phyloP scores from a whole-genome alignment of 176 grass and related monocot species.

The Lolium rigidum region DNA sequence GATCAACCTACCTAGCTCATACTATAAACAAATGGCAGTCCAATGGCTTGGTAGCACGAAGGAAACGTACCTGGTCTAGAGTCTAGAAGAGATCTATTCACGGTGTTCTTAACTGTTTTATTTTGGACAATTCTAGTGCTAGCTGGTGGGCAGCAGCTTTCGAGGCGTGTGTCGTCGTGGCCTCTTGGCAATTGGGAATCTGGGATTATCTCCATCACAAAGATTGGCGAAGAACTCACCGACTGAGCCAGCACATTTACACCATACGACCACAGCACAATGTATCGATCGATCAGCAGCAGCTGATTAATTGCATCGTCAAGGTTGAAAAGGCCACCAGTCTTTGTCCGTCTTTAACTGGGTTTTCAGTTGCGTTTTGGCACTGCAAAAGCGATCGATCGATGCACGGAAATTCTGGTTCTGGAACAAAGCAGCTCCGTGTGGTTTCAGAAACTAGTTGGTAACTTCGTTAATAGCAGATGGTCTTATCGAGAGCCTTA shows the following conservation, averaged over 20 bases:
- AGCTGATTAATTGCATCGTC: not conserved
- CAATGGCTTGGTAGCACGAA: not conserved
- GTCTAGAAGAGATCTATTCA: not conserved
- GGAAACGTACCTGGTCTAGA: not conserved
- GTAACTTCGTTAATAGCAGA: too few relatives aligned
- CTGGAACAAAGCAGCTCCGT: not conserved
- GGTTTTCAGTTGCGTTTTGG: conserved; percentile 46
- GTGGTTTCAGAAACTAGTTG: not conserved
- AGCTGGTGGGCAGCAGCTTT: not conserved
- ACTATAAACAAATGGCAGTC: not conserved
- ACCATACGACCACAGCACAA: too few relatives aligned
- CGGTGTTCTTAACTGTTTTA: too few relatives aligned
- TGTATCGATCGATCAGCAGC: not conserved
- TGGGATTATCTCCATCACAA: not conserved
- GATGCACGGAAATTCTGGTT: not conserved
- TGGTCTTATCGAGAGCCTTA: conserved; percentile 19
- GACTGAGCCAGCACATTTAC: too few relatives aligned
- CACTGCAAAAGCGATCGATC: not conserved
- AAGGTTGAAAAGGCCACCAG: not conserved
- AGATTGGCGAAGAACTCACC: too few relatives aligned
- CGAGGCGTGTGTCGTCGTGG: not conserved
- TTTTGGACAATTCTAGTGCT: not conserved
- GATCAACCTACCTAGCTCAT: not conserved
- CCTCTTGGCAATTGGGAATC: not conserved
- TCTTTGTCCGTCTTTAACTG: not conserved